These are phyloP conservation scores for Polygonum maritimum DNA, from an alignment of 148 eudicot genomes.

Conservation along the genomic window DNA sequence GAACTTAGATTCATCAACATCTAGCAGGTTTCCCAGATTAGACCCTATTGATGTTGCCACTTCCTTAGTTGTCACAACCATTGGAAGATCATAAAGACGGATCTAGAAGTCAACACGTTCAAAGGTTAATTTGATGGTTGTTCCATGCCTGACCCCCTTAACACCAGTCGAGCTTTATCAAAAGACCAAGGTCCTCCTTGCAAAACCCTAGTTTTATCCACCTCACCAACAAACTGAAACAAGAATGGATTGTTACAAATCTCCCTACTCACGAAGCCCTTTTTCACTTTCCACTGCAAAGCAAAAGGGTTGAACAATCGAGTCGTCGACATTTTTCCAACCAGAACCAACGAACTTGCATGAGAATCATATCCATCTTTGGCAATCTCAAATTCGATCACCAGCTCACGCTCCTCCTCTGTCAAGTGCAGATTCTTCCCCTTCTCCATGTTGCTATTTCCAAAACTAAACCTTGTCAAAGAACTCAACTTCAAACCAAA, in stretches of 20 bases:
- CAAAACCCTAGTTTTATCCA: not conserved
- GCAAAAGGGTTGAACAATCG: not conserved
- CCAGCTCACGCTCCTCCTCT: not conserved
- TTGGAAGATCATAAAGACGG: not conserved
- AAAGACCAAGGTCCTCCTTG: not conserved
- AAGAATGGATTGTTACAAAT: too few species aligned
- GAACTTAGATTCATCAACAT: too few species aligned
- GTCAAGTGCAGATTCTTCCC: not conserved
- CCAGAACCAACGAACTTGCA: not conserved
- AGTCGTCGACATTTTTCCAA: not conserved
- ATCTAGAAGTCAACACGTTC: not conserved
- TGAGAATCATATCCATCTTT: not conserved
- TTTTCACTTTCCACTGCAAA: not conserved
- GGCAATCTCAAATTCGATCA: not conserved
- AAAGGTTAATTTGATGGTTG: not conserved
- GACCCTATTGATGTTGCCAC: not conserved
- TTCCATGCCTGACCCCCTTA: not conserved
- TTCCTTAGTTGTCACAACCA: not conserved
- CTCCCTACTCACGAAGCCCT: not conserved
- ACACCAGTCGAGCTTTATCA: not conserved
- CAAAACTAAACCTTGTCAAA: not conserved
- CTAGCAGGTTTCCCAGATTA: not conserved
- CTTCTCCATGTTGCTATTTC: not conserved
- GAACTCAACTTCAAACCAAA: not conserved
- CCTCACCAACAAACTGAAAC: not conserved